Conservation (phyloP, 176 grass and related monocot genomes). For the Thalia dealbata region DNA sequence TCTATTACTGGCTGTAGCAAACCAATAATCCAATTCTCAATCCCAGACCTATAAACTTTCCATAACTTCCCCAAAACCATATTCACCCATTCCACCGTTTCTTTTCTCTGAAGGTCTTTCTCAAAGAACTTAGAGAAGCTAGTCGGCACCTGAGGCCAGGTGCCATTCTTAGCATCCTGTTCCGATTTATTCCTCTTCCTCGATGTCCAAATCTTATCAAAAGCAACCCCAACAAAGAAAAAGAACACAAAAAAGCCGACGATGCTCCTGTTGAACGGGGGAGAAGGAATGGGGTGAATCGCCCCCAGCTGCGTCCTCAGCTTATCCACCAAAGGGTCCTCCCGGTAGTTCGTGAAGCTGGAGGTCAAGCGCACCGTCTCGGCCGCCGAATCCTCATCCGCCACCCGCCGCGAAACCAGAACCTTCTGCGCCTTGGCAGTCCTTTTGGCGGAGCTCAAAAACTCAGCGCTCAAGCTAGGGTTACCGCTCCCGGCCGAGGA, state of each 20-base stretch:
- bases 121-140: slow-evolving; percentile 88
- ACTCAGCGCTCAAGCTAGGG: slow-evolving; percentile 14
- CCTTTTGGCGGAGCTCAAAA: slow-evolving; percentile 22
- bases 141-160: slow-evolving; percentile 88
- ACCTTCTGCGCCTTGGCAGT: slow-evolving; percentile 23
- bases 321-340: slow-evolving; percentile 90
- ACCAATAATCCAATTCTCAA: slow-evolving; percentile 87
- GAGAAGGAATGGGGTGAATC: slow-evolving; percentile 80
- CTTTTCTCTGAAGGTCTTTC: slow-evolving; percentile 97
- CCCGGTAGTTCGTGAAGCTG: slow-evolving; percentile 37
- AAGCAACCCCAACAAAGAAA: slow-evolving; percentile 89
- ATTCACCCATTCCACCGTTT: slow-evolving; percentile 99
- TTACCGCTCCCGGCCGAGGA: slow-evolving; percentile 2
- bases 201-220: slow-evolving; percentile 72
- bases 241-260: slow-evolving; percentile 81
- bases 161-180: slow-evolving; percentile 63
- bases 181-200: slow-evolving; percentile 56
- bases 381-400: slow-evolving; percentile 17
- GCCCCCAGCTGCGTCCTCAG: slow-evolving; percentile 82
- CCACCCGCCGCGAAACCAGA: slow-evolving; percentile 24
- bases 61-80: slow-evolving; percentile 95
- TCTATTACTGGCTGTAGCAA: slow-evolving; percentile 90
- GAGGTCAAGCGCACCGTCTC: slow-evolving; percentile 24
- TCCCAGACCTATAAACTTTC: slow-evolving; percentile 87
- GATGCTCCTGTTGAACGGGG: slow-evolving; percentile 49